phyloP scores from a whole-genome alignment of 1,139 yeast genomes.

The Meyerozyma elateridarum region DNA sequence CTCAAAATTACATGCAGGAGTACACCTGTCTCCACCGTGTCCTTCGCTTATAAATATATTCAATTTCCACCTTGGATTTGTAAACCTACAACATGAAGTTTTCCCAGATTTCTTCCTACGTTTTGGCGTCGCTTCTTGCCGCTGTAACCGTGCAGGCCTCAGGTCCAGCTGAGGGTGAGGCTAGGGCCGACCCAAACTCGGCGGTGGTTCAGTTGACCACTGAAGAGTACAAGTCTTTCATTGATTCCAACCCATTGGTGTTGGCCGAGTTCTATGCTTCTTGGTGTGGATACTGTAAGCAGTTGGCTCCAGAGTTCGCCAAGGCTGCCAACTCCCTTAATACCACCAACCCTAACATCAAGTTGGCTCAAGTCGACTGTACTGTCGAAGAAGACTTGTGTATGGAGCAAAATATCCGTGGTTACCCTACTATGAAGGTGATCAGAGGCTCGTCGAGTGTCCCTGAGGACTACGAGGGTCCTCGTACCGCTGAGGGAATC shows the following conservation, averaged over 20 bases:
- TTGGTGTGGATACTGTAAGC: slow-evolving; percentile 99
- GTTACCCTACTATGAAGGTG: slow-evolving; percentile 89
- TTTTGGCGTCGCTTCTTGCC: slow-evolving; percentile 36
- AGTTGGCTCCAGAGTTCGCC: slow-evolving; percentile 85
- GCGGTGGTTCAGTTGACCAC: slow-evolving; percentile 79
- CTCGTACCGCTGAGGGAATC: slow-evolving; percentile 77
- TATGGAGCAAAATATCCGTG: slow-evolving; percentile 67
- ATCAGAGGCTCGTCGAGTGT: slow-evolving; percentile 46
- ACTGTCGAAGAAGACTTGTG: slow-evolving; percentile 82
- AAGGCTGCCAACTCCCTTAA: slow-evolving; percentile 76
- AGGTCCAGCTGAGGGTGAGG: slow-evolving; percentile 50
- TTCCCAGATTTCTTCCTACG: slow-evolving; percentile 36
- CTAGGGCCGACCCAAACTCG: slow-evolving; percentile 74
- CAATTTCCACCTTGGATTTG: not conserved
- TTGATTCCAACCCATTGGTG: slow-evolving; percentile 71
- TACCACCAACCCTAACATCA: slow-evolving; percentile 54
- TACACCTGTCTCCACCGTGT: slow-evolving; percentile 5
- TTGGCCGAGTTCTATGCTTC: slow-evolving; percentile 97
- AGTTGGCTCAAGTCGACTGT: slow-evolving; percentile 91
- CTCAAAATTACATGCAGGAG: too few relatives aligned
- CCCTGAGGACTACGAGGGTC: slow-evolving; percentile 71
- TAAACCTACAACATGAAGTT: slow-evolving; percentile 29
- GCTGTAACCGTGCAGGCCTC: slow-evolving; percentile 33
- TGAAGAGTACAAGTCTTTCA: slow-evolving; percentile 56
- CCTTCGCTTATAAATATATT: slow-evolving; percentile 2